Percentiles rank a stretch among this genome's conserved stretches.
phyloP scores from a whole-genome alignment of 2,329 filamentous ascomycete genomes.

The Fonsecaea erecta region DNA sequence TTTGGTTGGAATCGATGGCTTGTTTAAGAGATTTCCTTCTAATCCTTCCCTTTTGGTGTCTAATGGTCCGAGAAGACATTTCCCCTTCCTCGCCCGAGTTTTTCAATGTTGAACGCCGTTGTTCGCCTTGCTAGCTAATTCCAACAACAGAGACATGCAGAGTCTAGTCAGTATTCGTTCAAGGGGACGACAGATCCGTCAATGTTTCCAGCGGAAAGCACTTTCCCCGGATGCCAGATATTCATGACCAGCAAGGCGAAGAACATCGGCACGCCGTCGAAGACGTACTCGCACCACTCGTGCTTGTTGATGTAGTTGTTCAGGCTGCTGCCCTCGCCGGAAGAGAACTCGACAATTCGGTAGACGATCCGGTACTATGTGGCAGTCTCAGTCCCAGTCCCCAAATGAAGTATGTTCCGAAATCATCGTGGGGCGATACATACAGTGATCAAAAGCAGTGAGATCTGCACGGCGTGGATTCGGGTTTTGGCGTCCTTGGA shows the following conservation, averaged over 20 bases:
- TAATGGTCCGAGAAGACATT: neutral
- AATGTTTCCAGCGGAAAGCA: conserved; percentile 11
- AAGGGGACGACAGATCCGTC: neutral
- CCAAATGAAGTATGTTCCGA: neutral
- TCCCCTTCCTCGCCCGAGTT: neutral
- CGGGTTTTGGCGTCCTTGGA: conserved; percentile 43
- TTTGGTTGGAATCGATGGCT: too few species aligned
- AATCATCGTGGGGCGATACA: neutral
- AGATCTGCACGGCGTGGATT: conserved; percentile 58
- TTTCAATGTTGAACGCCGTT: neutral
- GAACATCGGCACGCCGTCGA: conserved; percentile 48
- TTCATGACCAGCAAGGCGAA: conserved; percentile 45
- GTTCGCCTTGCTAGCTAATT: neutral
- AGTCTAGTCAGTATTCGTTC: neutral
- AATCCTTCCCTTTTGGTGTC: neutral
- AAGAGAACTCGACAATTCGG: conserved; percentile 63
- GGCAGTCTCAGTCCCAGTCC: neutral
- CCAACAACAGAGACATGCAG: neutral
- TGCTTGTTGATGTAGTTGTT: conserved; percentile 39
- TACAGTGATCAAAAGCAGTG: conserved; percentile 54
- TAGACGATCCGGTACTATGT: conserved; percentile 56
- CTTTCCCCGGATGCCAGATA: conserved; percentile 44
- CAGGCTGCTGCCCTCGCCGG: conserved; percentile 48
- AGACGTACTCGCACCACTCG: conserved; percentile 46
- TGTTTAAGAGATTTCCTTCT: too few species aligned